phyloP scores from a whole-genome alignment of 768 basidiomycete genomes.

The Arthromyces matolae region DNA sequence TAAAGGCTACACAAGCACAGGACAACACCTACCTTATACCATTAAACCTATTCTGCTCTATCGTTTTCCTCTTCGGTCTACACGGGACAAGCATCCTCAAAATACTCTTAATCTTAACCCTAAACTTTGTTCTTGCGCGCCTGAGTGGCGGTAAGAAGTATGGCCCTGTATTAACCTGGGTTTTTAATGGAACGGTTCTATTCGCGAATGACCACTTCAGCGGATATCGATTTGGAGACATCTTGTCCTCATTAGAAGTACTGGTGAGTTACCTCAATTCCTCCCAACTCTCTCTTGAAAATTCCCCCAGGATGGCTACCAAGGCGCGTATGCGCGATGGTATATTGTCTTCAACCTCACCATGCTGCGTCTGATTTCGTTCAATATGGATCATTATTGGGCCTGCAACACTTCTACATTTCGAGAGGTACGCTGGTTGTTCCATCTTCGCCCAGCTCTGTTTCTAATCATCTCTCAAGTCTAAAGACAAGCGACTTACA shows the following conservation, averaged over 20 bases:
- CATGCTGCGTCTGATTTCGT: slow-evolving; percentile 90
- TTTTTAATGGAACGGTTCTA: slow-evolving; percentile 69
- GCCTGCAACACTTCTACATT: slow-evolving; percentile 42
- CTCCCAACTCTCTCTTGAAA: neutral
- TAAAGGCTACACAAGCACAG: slow-evolving; percentile 16
- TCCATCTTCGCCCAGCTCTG: neutral
- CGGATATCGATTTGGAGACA: slow-evolving; percentile 64
- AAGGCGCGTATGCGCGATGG: slow-evolving; percentile 89
- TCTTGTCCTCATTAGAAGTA: slow-evolving; percentile 51
- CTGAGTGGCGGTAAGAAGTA: slow-evolving; percentile 36
- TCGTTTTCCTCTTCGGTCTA: slow-evolving; percentile 62
- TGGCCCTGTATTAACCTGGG: slow-evolving; percentile 63
- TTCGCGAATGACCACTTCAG: slow-evolving; percentile 72
- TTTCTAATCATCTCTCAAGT: neutral
- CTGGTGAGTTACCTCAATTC: slow-evolving; percentile 50
- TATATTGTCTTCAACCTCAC: slow-evolving; percentile 94
- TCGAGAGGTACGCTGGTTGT: slow-evolving; percentile 43
- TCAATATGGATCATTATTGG: slow-evolving; percentile 93
- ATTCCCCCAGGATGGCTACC: slow-evolving; percentile 49
- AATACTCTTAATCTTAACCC: slow-evolving; percentile 62
- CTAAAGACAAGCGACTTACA: slow-evolving; percentile 24
- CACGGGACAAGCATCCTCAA: slow-evolving; percentile 84
- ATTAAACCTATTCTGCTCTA: slow-evolving; percentile 59
- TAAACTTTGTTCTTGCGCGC: slow-evolving; percentile 68
- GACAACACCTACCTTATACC: slow-evolving; percentile 40